phyloP scores from a whole-genome alignment of 2,329 filamentous ascomycete genomes.

The Verticillium tricorpus region DNA sequence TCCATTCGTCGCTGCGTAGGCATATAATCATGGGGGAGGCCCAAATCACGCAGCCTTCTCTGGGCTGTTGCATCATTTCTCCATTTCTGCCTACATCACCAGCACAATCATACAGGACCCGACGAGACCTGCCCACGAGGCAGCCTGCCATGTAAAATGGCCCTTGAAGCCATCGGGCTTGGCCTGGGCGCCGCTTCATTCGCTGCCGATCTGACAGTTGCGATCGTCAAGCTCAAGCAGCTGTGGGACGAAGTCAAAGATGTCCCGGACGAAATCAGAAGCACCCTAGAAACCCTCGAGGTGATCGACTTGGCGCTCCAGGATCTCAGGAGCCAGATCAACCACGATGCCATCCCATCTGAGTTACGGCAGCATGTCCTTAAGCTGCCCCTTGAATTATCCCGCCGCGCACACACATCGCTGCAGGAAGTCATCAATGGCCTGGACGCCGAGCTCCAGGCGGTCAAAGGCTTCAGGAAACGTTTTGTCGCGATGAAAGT shows the following conservation, averaged over 20 bases:
- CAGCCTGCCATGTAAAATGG: background rate
- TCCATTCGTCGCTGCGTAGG: too few relatives aligned
- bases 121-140: background rate
- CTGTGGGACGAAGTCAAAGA: constrained; percentile 9
- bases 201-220: background rate
- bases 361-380: background rate
- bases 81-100: background rate
- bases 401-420: background rate
- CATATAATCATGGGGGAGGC: too few relatives aligned
- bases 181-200: background rate
- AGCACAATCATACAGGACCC: background rate
- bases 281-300: background rate
- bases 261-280: background rate
- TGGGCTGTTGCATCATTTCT: background rate
- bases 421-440: background rate
- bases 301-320: background rate
- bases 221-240: constrained; percentile 4
- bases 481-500: background rate
- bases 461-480: background rate
- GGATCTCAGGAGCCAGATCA: background rate
- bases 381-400: background rate
- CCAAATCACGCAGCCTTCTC: background rate
- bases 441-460: background rate
- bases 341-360: background rate
- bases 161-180: background rate